A percentile compares a stretch with the other conserved stretches of the same genome.
Conservation (phyloP, 176 grass and related monocot genomes). For the Oryza meyeriana region DNA sequence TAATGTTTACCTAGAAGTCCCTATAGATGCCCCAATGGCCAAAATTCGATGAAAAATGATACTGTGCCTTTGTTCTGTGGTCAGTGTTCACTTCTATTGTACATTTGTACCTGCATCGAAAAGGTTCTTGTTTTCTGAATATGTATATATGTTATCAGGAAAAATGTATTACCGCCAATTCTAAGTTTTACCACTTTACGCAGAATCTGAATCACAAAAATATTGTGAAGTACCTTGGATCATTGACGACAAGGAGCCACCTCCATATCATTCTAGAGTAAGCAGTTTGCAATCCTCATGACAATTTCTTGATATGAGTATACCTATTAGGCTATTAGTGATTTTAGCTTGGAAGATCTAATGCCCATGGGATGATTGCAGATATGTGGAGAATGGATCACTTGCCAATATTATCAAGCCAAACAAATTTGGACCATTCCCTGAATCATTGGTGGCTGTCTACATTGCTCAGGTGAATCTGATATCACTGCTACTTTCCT, state of each 20-base stretch:
- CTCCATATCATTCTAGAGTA: constrained; percentile 99
- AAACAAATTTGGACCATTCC: constrained; percentile 99
- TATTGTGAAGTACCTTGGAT: constrained; percentile 96
- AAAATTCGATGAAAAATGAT: constrained; percentile 20
- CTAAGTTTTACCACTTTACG: constrained; percentile 25
- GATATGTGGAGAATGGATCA: constrained; percentile 98
- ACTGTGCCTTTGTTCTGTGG: not conserved
- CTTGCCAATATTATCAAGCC: constrained; percentile 99
- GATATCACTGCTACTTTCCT: constrained; percentile 9
- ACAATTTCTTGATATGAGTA: constrained; percentile 9
- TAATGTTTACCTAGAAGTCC: not conserved
- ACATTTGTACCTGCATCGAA: not conserved
- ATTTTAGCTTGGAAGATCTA: constrained; percentile 18
- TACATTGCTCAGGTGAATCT: constrained; percentile 93
- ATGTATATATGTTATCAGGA: not conserved
- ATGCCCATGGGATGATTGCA: constrained; percentile 39
- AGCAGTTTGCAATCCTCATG: not conserved
- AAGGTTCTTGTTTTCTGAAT: constrained; percentile 3
- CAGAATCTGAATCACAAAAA: constrained; percentile 99
- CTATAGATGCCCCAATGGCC: not conserved
- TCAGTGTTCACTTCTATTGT: constrained; percentile 1
- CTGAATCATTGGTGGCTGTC: constrained; percentile 92
- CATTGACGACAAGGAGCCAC: constrained; percentile 89
- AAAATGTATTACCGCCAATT: constrained; percentile 5
- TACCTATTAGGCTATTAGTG: not conserved